These are phyloP conservation scores for Paecilomyces fulvus DNA, from an alignment of 2,329 filamentous ascomycete species.

Conservation along the genomic window DNA sequence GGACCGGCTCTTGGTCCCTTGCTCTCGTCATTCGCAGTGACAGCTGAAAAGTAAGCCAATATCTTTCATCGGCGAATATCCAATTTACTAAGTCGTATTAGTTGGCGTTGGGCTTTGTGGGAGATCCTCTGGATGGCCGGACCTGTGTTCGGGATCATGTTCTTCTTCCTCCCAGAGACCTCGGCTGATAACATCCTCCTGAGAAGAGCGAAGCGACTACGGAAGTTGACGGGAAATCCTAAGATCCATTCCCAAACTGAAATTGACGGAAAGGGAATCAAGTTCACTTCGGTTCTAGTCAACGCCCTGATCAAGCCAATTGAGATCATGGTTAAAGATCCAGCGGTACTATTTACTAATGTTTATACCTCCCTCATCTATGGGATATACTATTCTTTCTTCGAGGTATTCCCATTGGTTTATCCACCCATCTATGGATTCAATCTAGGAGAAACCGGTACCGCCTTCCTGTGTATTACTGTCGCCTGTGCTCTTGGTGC, in stretches of 20 bases:
- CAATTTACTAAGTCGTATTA: neutral
- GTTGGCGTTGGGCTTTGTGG: slow-evolving; percentile 52
- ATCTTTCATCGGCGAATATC: neutral
- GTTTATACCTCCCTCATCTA: slow-evolving; percentile 56
- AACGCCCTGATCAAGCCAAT: slow-evolving; percentile 37
- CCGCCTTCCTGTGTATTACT: slow-evolving; percentile 54
- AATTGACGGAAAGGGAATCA: slow-evolving; percentile 44
- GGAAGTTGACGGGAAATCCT: slow-evolving; percentile 50
- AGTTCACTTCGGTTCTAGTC: slow-evolving; percentile 9
- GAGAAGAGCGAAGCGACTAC: slow-evolving; percentile 52
- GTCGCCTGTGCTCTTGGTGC: slow-evolving; percentile 49
- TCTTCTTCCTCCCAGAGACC: slow-evolving; percentile 58
- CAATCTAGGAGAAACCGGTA: slow-evolving; percentile 48
- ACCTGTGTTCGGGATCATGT: slow-evolving; percentile 52
- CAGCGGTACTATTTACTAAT: slow-evolving; percentile 55
- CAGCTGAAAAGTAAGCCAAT: slow-evolving; percentile 15
- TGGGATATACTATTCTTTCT: slow-evolving; percentile 46
- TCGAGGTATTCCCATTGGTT: slow-evolving; percentile 59
- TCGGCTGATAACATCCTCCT: slow-evolving; percentile 53
- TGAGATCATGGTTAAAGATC: slow-evolving; percentile 55
- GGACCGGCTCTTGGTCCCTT: slow-evolving; percentile 53
- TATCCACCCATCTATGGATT: slow-evolving; percentile 54
- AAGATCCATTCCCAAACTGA: slow-evolving; percentile 55
- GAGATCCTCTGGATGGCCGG: slow-evolving; percentile 55
- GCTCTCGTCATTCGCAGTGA: slow-evolving; percentile 52